Evolutionary conservation across 2,329 filamentous ascomycete species (phyloP), one percentile per base, ranked within the genome.

Genomic region (Epichloe bromicola): DNA sequence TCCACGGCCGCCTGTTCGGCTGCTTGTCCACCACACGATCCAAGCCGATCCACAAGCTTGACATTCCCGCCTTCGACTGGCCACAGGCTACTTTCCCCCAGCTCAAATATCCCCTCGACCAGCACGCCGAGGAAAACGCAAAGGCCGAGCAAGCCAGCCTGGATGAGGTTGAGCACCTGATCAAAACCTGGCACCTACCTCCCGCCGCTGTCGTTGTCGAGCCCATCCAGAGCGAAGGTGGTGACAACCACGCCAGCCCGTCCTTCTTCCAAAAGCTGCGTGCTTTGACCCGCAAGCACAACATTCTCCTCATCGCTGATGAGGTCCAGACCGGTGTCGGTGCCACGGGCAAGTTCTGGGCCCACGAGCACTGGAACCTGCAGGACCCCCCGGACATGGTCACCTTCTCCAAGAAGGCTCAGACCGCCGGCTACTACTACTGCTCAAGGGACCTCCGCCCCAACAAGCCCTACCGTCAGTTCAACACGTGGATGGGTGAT

Each of bases 401-500:
- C 43, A 95, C 89, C 53, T 95, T 95, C 73, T 87, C 82, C 63
- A 95, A 95, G 76, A 95, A 95, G 76, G 90, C 89, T 3, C 89
- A 95, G 72, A 87, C 89, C 2, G 89, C 90, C 6, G 89, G 89
- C 36, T 95, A 91, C 77, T 95, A 93, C 76, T 95, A 83, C 65
- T 85, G 85, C 54, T 84, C 93, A 75, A 78, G 80, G 10, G 82
- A 80, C 41, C 76, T 95, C 59, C 78, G 86, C 12, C 89, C 89
- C 55, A 95, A 95, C 75, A 90, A 90, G 77, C 86, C 90, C 5
- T 95, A 95, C 75, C 83, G 89, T 55, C 89, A 95, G 71, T 95
- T 95, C 78, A 95, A 95, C 76, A 95, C 88, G 46, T 95, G 89
- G 89, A 94, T 95, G 85, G 89, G 89, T 61, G 89, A 95, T 71